phyloP scores from a whole-genome alignment of 2,329 filamentous ascomycete species.

The Aspergillus hiratsukae region DNA sequence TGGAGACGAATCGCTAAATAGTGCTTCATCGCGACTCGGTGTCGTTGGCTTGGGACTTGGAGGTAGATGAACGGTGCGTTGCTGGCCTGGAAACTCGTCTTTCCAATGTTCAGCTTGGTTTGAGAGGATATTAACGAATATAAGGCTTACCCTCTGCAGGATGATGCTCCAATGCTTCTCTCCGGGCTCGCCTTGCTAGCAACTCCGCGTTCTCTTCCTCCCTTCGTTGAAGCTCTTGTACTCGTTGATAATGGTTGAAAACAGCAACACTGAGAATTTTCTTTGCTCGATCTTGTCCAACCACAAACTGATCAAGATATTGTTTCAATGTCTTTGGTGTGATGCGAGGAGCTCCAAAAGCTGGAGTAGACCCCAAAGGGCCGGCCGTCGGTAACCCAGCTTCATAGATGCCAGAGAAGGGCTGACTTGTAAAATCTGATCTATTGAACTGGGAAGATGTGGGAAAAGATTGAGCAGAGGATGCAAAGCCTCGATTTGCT shows the following conservation, averaged over 20 bases:
- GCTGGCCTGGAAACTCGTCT: slow-evolving; percentile 63
- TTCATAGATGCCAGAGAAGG: slow-evolving; percentile 61
- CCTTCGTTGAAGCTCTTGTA: slow-evolving; percentile 69
- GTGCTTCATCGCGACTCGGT: slow-evolving; percentile 30
- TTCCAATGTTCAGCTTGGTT: slow-evolving; percentile 6
- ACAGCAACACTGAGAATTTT: slow-evolving; percentile 89
- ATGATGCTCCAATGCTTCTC: slow-evolving; percentile 65
- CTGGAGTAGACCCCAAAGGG: slow-evolving; percentile 57
- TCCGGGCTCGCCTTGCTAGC: slow-evolving; percentile 65
- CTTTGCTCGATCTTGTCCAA: slow-evolving; percentile 88
- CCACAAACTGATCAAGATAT: slow-evolving; percentile 91
- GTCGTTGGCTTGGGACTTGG: slow-evolving; percentile 23
- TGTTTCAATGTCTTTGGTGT: slow-evolving; percentile 71
- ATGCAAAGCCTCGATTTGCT: slow-evolving; percentile 20
- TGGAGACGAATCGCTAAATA: slow-evolving; percentile 51
- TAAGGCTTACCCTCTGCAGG: slow-evolving; percentile 66
- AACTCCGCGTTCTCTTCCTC: slow-evolving; percentile 75
- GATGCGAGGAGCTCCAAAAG: slow-evolving; percentile 54
- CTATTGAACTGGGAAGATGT: slow-evolving; percentile 52
- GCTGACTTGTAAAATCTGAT: slow-evolving; percentile 60
- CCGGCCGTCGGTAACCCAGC: slow-evolving; percentile 57
- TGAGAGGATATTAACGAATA: not conserved
- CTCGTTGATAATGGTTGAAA: slow-evolving; percentile 92
- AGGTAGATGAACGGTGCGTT: slow-evolving; percentile 45
- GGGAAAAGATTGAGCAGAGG: slow-evolving; percentile 30